Percentiles rank a stretch among this genome's conserved stretches.
Conservation (phyloP, 192 early-diverging fungal genomes). For the Linnemannia zychae region DNA sequence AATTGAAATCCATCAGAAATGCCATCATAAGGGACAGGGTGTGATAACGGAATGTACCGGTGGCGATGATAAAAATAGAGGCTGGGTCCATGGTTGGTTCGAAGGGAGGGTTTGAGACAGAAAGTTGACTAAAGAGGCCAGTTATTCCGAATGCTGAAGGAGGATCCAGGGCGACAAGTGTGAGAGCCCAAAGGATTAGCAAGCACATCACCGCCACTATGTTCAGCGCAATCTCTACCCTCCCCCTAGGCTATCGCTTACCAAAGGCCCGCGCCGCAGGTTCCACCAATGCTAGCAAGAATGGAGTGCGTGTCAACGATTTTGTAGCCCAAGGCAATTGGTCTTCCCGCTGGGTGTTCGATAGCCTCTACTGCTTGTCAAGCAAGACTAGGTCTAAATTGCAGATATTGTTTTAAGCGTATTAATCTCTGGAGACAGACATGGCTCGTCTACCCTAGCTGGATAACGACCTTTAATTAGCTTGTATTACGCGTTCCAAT, state of each 20-base stretch:
- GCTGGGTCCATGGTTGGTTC: no score
- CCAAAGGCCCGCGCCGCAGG: slow-evolving; percentile 12
- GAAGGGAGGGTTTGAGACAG: no score
- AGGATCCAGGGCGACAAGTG: no score
- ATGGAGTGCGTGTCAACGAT: not conserved
- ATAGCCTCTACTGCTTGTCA: slow-evolving; percentile 5
- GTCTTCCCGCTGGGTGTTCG: slow-evolving; percentile 2
- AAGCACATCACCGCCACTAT: slow-evolving; percentile 17
- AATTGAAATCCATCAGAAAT: no score
- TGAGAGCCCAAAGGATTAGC: not conserved
- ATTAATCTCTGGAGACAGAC: slow-evolving; percentile 16
- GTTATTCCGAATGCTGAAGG: no score
- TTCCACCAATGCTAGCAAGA: not conserved
- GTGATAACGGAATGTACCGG: no score
- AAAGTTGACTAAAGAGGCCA: no score
- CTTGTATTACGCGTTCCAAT: no score
- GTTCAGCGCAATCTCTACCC: not conserved
- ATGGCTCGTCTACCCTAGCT: slow-evolving; percentile 10
- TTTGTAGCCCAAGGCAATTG: slow-evolving; percentile 14
- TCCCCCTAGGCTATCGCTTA: not conserved
- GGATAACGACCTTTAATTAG: no score
- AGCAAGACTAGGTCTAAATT: slow-evolving; percentile 15
- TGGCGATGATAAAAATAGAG: no score
- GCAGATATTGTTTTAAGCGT: slow-evolving; percentile 11
- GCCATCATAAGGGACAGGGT: no score